phyloP scores from a whole-genome alignment of 192 early-diverging fungal species.

The Rhizoclosmatium globosum region DNA sequence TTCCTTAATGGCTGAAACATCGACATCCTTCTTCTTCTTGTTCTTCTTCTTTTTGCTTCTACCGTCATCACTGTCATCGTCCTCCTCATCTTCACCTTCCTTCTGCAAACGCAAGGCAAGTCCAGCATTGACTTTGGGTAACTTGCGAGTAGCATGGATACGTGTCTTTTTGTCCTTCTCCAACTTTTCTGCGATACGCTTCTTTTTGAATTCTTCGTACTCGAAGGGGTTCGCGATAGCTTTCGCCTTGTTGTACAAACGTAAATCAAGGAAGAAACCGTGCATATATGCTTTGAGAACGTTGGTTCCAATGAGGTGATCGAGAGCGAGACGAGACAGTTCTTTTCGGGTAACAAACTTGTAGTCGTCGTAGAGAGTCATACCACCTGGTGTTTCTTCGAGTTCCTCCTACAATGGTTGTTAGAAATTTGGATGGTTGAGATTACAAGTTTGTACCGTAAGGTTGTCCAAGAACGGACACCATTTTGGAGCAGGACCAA shows the following conservation, averaged over 20 bases:
- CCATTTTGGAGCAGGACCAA: constrained; percentile 94
- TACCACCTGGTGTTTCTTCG: constrained; percentile 85
- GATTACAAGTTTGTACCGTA: constrained; percentile 67
- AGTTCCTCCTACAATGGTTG: constrained; percentile 54
- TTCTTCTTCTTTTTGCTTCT: constrained; percentile 55
- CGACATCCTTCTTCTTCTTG: constrained; percentile 50
- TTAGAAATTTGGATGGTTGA: neutral
- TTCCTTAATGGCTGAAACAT: constrained; percentile 64
- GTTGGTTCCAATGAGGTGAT: constrained; percentile 91
- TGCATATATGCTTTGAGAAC: constrained; percentile 98
- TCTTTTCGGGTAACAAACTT: constrained; percentile 96
- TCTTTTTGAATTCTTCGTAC: constrained; percentile 89
- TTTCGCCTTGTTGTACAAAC: constrained; percentile 95
- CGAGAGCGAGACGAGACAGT: constrained; percentile 83
- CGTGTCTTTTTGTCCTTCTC: constrained; percentile 86
- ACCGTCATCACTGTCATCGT: constrained; percentile 48
- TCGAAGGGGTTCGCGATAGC: constrained; percentile 96
- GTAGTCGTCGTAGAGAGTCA: constrained; percentile 94
- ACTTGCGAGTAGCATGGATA: constrained; percentile 85
- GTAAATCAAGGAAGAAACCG: constrained; percentile 96
- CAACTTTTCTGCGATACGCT: constrained; percentile 79
- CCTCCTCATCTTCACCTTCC: constrained; percentile 52
- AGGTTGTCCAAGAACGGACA: constrained; percentile 95
- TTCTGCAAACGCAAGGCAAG: constrained; percentile 79
- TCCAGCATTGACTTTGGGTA: constrained; percentile 93